Conservation (phyloP, 768 basidiomycete genomes). For the Terana coerulea region DNA sequence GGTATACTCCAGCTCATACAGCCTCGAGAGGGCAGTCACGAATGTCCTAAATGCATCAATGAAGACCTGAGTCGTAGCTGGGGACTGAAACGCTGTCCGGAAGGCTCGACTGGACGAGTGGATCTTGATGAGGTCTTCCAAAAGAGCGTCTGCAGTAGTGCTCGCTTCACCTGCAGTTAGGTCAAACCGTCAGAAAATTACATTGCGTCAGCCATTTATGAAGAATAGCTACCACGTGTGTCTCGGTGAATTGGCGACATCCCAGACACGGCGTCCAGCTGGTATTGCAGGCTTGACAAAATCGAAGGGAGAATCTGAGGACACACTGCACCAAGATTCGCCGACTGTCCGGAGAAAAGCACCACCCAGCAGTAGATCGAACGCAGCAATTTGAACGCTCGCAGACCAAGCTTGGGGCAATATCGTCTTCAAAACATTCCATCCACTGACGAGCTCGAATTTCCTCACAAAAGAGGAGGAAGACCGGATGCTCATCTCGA, state of each 20-base stretch:
- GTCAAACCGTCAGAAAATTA: not conserved
- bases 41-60: constrained; percentile 61
- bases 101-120: constrained; percentile 65
- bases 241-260: not conserved
- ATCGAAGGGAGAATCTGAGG: constrained; percentile 72
- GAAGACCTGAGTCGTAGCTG: constrained; percentile 63
- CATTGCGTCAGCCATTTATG: not conserved
- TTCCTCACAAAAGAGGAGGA: constrained; percentile 70
- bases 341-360: constrained; percentile 16
- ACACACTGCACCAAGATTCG: constrained; percentile 42
- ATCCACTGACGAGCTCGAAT: constrained; percentile 84
- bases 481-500: constrained; percentile 49
- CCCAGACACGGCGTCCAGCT: constrained; percentile 32
- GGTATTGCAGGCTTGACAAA: constrained; percentile 60
- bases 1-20: constrained; percentile 36
- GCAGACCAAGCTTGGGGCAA: constrained; percentile 67
- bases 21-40: constrained; percentile 38
- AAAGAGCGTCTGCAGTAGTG: constrained; percentile 51
- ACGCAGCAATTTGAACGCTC: constrained; percentile 60
- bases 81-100: constrained; percentile 69
- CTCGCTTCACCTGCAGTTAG: constrained; percentile 13
- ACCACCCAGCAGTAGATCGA: constrained; percentile 65
- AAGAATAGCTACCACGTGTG: constrained; percentile 10
- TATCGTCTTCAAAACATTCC: constrained; percentile 67
- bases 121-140: constrained; percentile 67